Conservation (phyloP, 768 basidiomycete genomes). For the Glaciozyma martinii region DNA sequence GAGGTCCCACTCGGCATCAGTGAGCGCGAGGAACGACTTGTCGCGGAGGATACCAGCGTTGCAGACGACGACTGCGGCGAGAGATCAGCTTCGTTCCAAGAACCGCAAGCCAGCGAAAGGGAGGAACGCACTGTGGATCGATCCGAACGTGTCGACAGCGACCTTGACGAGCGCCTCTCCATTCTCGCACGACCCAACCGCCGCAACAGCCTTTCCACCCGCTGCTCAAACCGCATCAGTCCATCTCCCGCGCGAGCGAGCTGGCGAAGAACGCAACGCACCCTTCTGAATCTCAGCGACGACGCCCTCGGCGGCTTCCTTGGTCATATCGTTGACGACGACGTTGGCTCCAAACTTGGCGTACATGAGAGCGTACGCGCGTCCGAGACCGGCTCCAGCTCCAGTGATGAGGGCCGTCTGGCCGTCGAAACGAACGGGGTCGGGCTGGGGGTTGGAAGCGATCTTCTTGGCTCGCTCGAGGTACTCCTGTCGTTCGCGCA, state of each 20-base stretch:
- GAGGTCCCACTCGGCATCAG: slow-evolving; percentile 86
- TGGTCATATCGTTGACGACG: slow-evolving; percentile 88
- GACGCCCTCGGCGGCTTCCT: slow-evolving; percentile 70
- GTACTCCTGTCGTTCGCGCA: slow-evolving; percentile 43
- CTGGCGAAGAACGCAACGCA: slow-evolving; percentile 38
- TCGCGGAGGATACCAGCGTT: slow-evolving; percentile 93
- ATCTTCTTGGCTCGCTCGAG: slow-evolving; percentile 58
- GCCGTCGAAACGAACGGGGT: slow-evolving; percentile 69
- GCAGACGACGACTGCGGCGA: slow-evolving; percentile 20
- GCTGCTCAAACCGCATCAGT: slow-evolving; percentile 44
- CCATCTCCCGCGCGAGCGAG: neutral
- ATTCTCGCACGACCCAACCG: slow-evolving; percentile 80
- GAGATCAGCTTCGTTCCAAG: slow-evolving; percentile 44
- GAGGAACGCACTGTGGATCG: slow-evolving; percentile 67
- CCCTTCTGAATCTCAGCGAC: slow-evolving; percentile 78
- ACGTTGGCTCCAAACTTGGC: slow-evolving; percentile 89
- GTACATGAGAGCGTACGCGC: slow-evolving; percentile 85
- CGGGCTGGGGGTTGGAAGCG: slow-evolving; percentile 58
- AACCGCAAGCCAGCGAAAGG: slow-evolving; percentile 35
- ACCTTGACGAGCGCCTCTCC: slow-evolving; percentile 80
- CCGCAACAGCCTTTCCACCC: slow-evolving; percentile 79
- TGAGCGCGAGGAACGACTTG: slow-evolving; percentile 82
- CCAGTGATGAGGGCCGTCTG: slow-evolving; percentile 92
- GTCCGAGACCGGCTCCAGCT: slow-evolving; percentile 86
- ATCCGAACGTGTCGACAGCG: slow-evolving; percentile 77